A percentile compares a stretch with the other conserved stretches of the same genome.
These are phyloP conservation scores for Ophiostoma sp. DNA, from an alignment of 2,329 filamentous ascomycete genomes.

Conservation along the genomic window DNA sequence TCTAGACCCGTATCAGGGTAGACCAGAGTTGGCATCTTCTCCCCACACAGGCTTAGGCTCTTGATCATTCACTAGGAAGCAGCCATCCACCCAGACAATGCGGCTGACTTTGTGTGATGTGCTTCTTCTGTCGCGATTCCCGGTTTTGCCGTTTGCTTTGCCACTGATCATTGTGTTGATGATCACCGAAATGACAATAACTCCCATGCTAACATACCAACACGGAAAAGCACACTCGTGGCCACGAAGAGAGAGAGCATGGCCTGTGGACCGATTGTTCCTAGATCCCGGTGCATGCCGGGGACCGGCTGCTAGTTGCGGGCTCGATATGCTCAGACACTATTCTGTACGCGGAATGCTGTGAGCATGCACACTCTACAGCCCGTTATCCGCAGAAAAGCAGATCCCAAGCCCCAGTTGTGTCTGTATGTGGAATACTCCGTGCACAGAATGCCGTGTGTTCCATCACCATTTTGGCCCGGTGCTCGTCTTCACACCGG, in stretches of 20 bases:
- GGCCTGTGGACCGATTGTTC: not conserved
- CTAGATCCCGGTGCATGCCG: not conserved
- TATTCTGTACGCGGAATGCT: not conserved
- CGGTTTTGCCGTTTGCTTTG: not conserved
- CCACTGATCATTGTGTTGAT: not conserved
- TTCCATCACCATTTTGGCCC: not conserved
- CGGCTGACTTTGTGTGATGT: not conserved
- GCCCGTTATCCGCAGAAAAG: not conserved
- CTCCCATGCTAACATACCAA: no score
- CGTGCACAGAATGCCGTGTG: not conserved
- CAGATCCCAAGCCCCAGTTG: not conserved
- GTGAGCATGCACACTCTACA: not conserved
- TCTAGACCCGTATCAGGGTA: not conserved
- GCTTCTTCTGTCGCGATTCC: not conserved
- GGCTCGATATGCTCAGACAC: not conserved
- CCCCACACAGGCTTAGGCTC: not conserved
- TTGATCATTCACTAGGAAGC: slow-evolving; percentile 9
- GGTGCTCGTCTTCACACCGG: no score
- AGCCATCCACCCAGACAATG: not conserved
- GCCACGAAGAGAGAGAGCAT: not conserved
- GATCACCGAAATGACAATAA: no score
- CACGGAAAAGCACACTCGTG: no score
- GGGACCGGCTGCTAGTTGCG: not conserved
- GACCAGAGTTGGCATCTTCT: not conserved
- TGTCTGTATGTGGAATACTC: not conserved